These are phyloP conservation scores for Phytophthora podocarpi DNA, from an alignment of 352 stramenopile genomes.

Conservation along the genomic window DNA sequence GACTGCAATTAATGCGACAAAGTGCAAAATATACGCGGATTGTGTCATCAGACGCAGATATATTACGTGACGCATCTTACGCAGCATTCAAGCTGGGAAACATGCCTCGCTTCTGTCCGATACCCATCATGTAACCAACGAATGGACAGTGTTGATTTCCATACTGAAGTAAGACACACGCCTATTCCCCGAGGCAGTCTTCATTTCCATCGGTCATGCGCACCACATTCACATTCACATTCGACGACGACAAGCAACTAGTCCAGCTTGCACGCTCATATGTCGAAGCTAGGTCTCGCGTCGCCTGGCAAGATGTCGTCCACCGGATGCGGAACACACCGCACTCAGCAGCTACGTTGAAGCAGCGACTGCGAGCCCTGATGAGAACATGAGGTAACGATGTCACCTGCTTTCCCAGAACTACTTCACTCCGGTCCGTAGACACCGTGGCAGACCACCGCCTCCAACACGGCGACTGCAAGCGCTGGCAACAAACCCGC, in stretches of 20 bases:
- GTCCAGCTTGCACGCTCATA: background rate
- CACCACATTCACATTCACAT: conserved; percentile 8
- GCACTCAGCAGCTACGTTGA: background rate
- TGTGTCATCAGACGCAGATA: background rate
- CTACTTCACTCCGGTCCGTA: too few relatives aligned
- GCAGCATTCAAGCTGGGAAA: too few relatives aligned
- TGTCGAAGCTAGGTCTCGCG: background rate
- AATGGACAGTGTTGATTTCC: conserved; percentile 2
- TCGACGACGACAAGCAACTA: conserved; percentile 15
- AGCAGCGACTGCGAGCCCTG: too few relatives aligned
- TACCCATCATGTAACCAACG: background rate
- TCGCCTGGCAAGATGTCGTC: background rate
- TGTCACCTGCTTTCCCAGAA: too few relatives aligned
- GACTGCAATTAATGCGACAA: background rate
- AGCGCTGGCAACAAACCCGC: too few relatives aligned
- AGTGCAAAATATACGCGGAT: conserved; percentile 1
- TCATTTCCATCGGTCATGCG: too few relatives aligned
- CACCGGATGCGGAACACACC: background rate
- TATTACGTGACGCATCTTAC: too few relatives aligned
- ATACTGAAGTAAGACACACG: background rate
- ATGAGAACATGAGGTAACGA: too few relatives aligned
- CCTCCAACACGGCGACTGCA: too few relatives aligned
- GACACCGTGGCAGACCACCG: too few relatives aligned
- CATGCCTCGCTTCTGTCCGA: background rate
- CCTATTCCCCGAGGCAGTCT: too few relatives aligned